phyloP scores from a whole-genome alignment of 2,329 filamentous ascomycete species.

The Penicillium sp. region DNA sequence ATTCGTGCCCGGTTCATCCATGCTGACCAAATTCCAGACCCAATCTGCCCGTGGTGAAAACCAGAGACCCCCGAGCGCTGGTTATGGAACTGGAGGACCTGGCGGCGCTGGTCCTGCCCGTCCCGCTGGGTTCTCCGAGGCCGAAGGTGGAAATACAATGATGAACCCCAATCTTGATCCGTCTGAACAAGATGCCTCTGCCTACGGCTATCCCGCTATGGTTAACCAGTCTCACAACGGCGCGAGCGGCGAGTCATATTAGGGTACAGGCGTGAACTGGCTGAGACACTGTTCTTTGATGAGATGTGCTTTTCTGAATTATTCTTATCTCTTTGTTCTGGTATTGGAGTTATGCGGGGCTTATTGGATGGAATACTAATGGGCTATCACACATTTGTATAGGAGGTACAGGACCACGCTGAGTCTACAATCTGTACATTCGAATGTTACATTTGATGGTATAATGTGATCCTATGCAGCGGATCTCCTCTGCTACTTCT shows the following conservation, averaged over 20 bases:
- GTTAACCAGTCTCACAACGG: constrained; percentile 48
- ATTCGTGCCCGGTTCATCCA: not conserved
- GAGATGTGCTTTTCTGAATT: not conserved
- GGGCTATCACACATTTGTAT: not conserved
- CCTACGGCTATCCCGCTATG: constrained; percentile 47
- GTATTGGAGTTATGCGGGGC: not conserved
- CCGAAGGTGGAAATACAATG: constrained; percentile 45
- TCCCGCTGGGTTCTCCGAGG: constrained; percentile 36
- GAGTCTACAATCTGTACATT: constrained; percentile 4
- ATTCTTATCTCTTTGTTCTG: not conserved
- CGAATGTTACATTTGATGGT: constrained; percentile 1
- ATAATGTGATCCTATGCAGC: not conserved
- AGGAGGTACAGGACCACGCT: constrained; percentile 1
- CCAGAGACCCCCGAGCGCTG: constrained; percentile 54
- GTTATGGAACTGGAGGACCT: constrained; percentile 41
- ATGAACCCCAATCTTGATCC: constrained; percentile 45
- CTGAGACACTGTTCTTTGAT: too few species aligned
- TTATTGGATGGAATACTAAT: not conserved
- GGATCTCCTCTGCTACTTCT: too few species aligned
- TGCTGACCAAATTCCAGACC: constrained; percentile 58
- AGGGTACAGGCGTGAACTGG: constrained; percentile 4
- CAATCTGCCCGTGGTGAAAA: constrained; percentile 70
- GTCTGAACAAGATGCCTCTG: constrained; percentile 44
- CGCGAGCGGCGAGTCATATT: constrained; percentile 46
- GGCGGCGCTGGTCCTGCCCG: constrained; percentile 26